Conservation (phyloP, 345 rosid genomes). For the Rhizophora mangle region DNA sequence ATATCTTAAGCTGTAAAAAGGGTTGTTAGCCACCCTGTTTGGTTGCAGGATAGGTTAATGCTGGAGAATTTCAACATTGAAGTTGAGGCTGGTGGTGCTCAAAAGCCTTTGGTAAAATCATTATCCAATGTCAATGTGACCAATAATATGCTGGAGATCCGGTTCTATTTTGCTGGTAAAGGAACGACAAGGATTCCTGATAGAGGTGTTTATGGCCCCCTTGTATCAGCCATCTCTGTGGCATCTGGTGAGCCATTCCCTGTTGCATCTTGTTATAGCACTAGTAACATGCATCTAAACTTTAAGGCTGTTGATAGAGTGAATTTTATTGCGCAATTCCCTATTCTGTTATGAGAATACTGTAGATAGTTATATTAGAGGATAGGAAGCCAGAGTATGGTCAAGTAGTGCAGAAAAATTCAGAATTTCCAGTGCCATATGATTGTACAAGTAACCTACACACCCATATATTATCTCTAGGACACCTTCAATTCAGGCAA, state of each 20-base stretch:
- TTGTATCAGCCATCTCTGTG: conserved; percentile 29
- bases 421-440: too few species aligned
- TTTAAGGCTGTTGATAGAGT: too few species aligned
- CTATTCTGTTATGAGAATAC: too few species aligned
- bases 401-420: too few species aligned
- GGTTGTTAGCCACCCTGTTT: neutral
- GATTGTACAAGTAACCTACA: too few species aligned
- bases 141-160: conserved; percentile 21
- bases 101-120: conserved; percentile 15
- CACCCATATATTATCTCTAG: too few species aligned
- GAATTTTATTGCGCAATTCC: too few species aligned
- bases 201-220: conserved; percentile 27
- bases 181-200: conserved; percentile 26
- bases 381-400: too few species aligned
- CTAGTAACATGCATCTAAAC: too few species aligned
- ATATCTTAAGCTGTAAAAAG: neutral
- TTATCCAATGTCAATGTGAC: conserved; percentile 18
- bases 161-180: conserved; percentile 28
- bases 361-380: too few species aligned
- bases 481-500: too few species aligned
- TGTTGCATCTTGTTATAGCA: too few species aligned
- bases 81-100: conserved; percentile 17
- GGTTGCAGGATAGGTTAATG: conserved; percentile 21
- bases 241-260: conserved; percentile 18
- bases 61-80: conserved; percentile 26